phyloP scores from a whole-genome alignment of 768 basidiomycete species.

The Collybiopsis confluens region DNA sequence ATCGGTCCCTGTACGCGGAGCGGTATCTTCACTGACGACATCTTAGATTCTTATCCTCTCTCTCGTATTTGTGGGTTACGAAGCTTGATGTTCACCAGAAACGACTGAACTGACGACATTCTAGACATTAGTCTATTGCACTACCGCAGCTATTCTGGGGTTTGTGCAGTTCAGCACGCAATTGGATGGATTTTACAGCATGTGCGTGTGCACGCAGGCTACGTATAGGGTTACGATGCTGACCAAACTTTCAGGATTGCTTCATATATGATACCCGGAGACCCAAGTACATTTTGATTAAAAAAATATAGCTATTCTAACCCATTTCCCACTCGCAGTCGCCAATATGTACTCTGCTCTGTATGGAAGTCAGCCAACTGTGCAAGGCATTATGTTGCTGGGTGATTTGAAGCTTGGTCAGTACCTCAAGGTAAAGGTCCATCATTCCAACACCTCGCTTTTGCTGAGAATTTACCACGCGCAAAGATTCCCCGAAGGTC shows the following conservation, averaged over 20 bases:
- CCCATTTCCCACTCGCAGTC: constrained; percentile 22
- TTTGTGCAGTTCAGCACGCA: constrained; percentile 7
- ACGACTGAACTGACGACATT: not conserved
- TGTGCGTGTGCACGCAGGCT: not conserved
- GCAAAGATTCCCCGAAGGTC: constrained; percentile 39
- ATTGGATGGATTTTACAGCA: constrained; percentile 8
- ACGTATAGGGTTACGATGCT: constrained; percentile 14
- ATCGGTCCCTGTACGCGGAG: too few relatives aligned
- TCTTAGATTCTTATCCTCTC: constrained; percentile 18
- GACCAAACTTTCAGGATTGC: constrained; percentile 18
- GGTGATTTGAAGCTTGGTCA: constrained; percentile 38
- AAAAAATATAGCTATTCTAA: not conserved
- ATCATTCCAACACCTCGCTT: not conserved
- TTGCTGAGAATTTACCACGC: too few relatives aligned
- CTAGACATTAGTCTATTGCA: constrained; percentile 3
- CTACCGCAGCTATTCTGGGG: constrained; percentile 15
- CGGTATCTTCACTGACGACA: constrained; percentile 14
- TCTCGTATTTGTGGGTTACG: constrained; percentile 13
- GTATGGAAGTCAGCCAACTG: constrained; percentile 28
- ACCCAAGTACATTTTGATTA: constrained; percentile 14
- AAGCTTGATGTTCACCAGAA: not conserved
- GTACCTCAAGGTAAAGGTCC: constrained; percentile 23
- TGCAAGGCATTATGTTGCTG: constrained; percentile 34
- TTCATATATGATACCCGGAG: constrained; percentile 25
- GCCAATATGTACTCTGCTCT: constrained; percentile 28